Conservation (phyloP, 2,329 filamentous ascomycete species). For the Xylaria sp. region DNA sequence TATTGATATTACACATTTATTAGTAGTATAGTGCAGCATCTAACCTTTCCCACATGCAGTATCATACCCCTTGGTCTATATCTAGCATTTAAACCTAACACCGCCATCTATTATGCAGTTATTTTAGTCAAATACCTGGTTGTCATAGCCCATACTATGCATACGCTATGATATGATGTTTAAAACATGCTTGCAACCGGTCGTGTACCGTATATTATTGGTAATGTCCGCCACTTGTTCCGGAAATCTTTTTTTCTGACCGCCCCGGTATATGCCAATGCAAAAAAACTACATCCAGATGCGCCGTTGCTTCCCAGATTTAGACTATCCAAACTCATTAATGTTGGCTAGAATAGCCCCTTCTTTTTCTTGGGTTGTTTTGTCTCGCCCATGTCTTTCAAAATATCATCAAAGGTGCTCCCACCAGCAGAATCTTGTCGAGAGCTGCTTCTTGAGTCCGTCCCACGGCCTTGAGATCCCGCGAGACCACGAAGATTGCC, state of each 20-base stretch:
- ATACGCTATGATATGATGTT: conserved; percentile 1
- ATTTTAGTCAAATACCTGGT: not conserved
- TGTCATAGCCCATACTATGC: conserved; percentile 1
- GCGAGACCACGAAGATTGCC: conserved; percentile 46
- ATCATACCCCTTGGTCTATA: not conserved
- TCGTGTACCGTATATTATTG: conserved; percentile 1
- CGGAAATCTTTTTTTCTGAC: conserved; percentile 8
- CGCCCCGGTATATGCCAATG: conserved; percentile 25
- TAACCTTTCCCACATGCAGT: not conserved
- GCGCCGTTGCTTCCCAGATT: conserved; percentile 28
- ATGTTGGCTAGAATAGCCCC: conserved; percentile 46
- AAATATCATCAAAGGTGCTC: conserved; percentile 52
- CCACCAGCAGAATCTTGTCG: conserved; percentile 46
- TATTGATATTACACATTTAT: not conserved
- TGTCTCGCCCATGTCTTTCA: conserved; percentile 48
- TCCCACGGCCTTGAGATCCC: conserved; percentile 37
- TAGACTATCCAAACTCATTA: conserved; percentile 10
- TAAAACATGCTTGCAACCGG: conserved; percentile 2
- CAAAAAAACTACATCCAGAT: conserved; percentile 25
- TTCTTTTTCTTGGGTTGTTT: conserved; percentile 52
- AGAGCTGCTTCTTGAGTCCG: conserved; percentile 45
- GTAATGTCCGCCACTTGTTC: not conserved
- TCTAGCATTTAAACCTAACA: not conserved
- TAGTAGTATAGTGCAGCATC: not conserved
- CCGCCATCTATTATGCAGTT: not conserved